Evolutionary conservation across 2,329 filamentous ascomycete species (phyloP), one percentile per base, ranked within the genome.

Genomic region (Penicillium sp.): DNA sequence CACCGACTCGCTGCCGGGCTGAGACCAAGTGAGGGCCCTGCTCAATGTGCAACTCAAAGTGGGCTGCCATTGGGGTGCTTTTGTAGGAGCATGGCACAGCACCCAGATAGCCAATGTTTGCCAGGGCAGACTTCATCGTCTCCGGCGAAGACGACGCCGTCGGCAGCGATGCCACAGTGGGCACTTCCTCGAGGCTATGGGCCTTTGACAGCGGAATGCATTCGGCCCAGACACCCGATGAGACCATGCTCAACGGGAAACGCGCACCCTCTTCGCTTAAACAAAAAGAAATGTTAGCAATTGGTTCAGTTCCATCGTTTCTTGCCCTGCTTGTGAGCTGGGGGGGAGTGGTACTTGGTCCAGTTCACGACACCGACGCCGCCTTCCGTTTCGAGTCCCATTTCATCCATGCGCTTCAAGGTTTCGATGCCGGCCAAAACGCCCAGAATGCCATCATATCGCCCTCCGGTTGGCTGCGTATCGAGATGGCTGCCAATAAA

Each of bases 41-140:
- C 64, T 94, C 88, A 40, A 90, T 90, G 60, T 90, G 87, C 4
- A 90, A 73, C 64, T 90, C 86, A 58, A 90, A 90, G 61, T 90
- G 86, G 0, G 85, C 86, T 0, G 78, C 83, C 62, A 90, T 80
- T 0, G 84, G 83, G 12, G 77, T 80, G 29, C 75, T 71, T 52
- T 76, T 72, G 63, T 84, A 75, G 45, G 74, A 79, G 18, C 78
- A 77, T 9, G 76, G 72, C 0, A 74, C 68, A 0, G 66, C 56
- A 3, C 86, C 86, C 0, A 87, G 66, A 52, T 85, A 88, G 0
- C 83, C 83, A 74, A 90, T 89, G 11, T 84, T 76, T 60, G 85
- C 73, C 0, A 93, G 76, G 51, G 90, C 86, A 0, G 74, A 78
- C 57, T 77, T 83, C 76, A 86, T 81, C 9, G 81, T 85, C 27